Base-by-base conservation (phyloP, 2,329 filamentous ascomycete species). In the Clarireedia homoeocarpa region DNA sequence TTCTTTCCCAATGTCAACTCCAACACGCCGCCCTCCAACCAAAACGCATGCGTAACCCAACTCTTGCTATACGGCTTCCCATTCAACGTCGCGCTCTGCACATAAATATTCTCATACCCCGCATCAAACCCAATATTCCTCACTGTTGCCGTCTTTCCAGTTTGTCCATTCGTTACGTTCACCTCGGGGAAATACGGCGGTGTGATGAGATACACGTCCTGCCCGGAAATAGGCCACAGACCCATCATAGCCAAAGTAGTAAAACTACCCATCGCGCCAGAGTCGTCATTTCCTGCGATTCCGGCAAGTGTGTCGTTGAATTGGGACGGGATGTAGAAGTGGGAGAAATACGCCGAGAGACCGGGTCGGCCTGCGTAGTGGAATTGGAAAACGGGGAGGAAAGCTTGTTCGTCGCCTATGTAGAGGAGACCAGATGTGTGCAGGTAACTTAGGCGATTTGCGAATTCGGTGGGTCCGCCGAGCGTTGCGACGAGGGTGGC, bases 231-330 rank as follows among this genome's bases (percentile, higher is more conserved):
- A 0, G 86, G 86, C 66, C 85, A 89, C 6, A 88, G 70, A 0
- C 67, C 66, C n/a, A 68, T 65, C 61, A 66, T 65, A 6, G 63
- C 61, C 24, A 69, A 67, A 0, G 67, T 65, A 0, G 62, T 39
- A 54, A 67, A 69, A 9, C 59, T 61, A 2, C 64, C 66, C 66
- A 88, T 88, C 0, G 85, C 83, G 4, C 85, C 85, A 45, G 76
- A 79, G 66, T 89, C 85, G 57, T 88, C 85, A 65, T 88, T 89
- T 0, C 85, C 86, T 0, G 85, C 84, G 3, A 88, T 77, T 0
- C 85, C 85, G 1, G 70, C 73, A 0, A 80, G 71, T 0, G 78
- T 80, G 0, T 81, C 76, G 59, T 78, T 75, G 72, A 88, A 89
- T 62, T 75, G 81, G 0, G 73, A 72, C 0, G 85, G 84, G 40